These are phyloP conservation scores for Parietichytrium sp. DNA, from an alignment of 108 stramenopile species.

Conservation along the genomic window DNA sequence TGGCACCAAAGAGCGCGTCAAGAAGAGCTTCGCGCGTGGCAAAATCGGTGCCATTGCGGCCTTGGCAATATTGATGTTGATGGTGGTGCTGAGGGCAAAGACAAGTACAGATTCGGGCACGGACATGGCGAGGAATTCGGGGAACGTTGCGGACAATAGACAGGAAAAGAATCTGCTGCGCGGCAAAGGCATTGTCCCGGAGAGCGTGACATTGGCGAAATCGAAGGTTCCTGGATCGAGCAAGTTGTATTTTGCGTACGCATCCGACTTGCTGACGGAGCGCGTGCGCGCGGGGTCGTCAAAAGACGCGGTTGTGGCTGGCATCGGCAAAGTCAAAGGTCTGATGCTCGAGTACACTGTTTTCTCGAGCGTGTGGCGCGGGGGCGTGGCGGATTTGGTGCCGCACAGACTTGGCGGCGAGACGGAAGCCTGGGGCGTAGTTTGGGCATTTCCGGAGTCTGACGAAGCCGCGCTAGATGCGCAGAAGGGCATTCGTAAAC, in stretches of 20 bases:
- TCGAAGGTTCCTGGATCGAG: too few relatives aligned
- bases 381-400: conserved; percentile 14
- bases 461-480: neutral
- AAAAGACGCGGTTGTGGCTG: neutral
- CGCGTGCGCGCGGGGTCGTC: conserved; percentile 7
- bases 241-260: neutral
- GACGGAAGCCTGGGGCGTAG: neutral
- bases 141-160: too few relatives aligned
- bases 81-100: too few relatives aligned
- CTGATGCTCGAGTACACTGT: conserved; percentile 1
- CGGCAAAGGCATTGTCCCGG: too few relatives aligned
- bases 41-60: too few relatives aligned
- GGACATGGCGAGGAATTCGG: too few relatives aligned
- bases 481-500: neutral
- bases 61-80: too few relatives aligned
- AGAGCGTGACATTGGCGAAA: too few relatives aligned
- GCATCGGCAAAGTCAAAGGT: neutral
- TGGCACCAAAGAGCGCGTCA: too few relatives aligned
- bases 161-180: too few relatives aligned
- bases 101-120: too few relatives aligned
- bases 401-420: neutral
- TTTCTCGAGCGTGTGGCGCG: conserved; percentile 28
- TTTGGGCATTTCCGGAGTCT: neutral
- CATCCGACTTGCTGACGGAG: neutral
- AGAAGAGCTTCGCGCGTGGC: too few relatives aligned